Base-by-base conservation (phyloP, 208 protist genomes). In the Blastocrithidia nonstop region DNA sequence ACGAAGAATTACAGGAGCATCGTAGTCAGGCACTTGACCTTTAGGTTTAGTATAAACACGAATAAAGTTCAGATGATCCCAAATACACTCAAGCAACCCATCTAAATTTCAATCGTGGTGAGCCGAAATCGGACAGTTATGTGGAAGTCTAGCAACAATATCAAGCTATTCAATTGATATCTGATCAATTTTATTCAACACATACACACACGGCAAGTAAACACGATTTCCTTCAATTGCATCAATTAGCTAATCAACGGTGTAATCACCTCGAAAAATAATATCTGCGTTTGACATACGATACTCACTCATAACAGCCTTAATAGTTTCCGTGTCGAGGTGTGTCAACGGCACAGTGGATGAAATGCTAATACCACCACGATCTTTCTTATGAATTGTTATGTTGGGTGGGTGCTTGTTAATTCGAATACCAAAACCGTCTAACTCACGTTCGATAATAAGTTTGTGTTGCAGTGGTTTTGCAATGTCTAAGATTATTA, bases 141-240 rank as follows among this genome's bases (percentile, higher is more conserved):
- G 91, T 28, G 95, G 95, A 6, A 98, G 77, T 19, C 88, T 81
- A 41, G 91, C 62, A 37, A 98, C 77, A 45, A 98, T 87, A 43
- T 99, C 93, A 25, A 98, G 88, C 62, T 97, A 91, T 66, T 98
- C 95, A 35, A 98, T 95, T 20, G 79, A 93, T 48, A 98, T 94
- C 67, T 97, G 94, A 64, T 99, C 97, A 58, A 99, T 98, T 67
- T 98, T 99, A 83, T 99, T 98, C 23, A 98, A 66, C 24, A 98
- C 95, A 62, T 98, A 98, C 23, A 99, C 64, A 56, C 63, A 80
- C 0, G 95, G 94, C 32, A 98, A 93, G 75, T 98, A 98, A 9
- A 95, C 69, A 23, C 94, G 85, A 56, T 89, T 93, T 28, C 95
- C 96, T 61, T 98, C 96, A 45, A 98, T 96, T 1, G 92, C 90